Evolutionary conservation across 108 stramenopile species (phyloP).

Genomic region (Discostella pseudostelligera): DNA sequence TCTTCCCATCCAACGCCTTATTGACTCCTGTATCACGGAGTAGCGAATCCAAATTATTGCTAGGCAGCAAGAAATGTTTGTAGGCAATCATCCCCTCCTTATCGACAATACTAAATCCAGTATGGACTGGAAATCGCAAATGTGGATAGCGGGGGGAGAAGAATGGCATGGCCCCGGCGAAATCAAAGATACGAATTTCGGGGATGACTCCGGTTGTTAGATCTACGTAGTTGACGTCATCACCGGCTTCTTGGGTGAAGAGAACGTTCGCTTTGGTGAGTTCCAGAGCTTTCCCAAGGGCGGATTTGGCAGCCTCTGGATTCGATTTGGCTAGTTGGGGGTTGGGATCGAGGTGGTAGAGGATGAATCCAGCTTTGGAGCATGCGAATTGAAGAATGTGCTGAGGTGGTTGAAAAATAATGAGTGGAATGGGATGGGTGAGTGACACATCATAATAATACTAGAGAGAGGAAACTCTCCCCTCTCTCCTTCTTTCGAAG

Average conservation of each 20-base stretch:
- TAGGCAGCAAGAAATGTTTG: slow-evolving; percentile 72
- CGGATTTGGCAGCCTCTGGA: slow-evolving; percentile 59
- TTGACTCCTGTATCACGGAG: slow-evolving; percentile 43
- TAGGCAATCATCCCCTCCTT: slow-evolving; percentile 73
- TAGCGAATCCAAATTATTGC: slow-evolving; percentile 55
- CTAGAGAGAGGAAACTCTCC: too few relatives aligned
- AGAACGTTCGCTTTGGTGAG: slow-evolving; percentile 82
- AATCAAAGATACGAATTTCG: slow-evolving; percentile 79
- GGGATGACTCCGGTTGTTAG: slow-evolving; percentile 72
- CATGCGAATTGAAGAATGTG: slow-evolving; percentile 91
- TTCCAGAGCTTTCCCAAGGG: slow-evolving; percentile 69
- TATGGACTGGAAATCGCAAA: slow-evolving; percentile 80
- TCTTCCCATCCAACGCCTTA: slow-evolving; percentile 55
- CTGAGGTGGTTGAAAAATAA: slow-evolving; percentile 42
- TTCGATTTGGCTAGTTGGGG: slow-evolving; percentile 65
- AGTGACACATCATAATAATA: too few relatives aligned
- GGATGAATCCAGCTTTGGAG: slow-evolving; percentile 81
- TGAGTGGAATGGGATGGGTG: neutral
- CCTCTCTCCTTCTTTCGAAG: too few relatives aligned
- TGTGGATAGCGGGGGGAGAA: slow-evolving; percentile 85
- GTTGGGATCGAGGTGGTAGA: slow-evolving; percentile 75
- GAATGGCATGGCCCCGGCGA: slow-evolving; percentile 77
- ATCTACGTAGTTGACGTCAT: slow-evolving; percentile 80
- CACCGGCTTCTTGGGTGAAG: slow-evolving; percentile 78
- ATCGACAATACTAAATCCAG: slow-evolving; percentile 84